Conservation (phyloP, 148 eudicot species). For the Fagopyrum tataricum region DNA sequence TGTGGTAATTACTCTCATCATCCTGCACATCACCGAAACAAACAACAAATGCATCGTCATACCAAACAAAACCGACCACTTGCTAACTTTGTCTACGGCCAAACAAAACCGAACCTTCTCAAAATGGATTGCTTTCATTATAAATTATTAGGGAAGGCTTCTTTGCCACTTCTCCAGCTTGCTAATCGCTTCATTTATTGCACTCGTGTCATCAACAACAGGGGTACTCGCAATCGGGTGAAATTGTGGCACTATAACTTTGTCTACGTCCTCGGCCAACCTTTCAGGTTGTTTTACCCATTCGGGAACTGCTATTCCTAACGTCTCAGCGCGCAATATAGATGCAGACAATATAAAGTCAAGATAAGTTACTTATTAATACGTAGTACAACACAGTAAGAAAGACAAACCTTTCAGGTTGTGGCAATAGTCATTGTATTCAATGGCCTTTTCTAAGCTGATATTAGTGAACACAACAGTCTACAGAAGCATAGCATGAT, state of each 20-base stretch:
- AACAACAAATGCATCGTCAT: constrained; percentile 15
- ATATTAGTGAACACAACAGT: constrained; percentile 61
- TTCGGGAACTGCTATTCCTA: constrained; percentile 77
- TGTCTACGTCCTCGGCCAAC: constrained; percentile 66
- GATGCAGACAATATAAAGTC: constrained; percentile 65
- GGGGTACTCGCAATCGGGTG: constrained; percentile 73
- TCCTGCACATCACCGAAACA: constrained; percentile 38
- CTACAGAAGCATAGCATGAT: constrained; percentile 26
- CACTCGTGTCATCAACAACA: constrained; percentile 37
- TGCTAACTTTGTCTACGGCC: not conserved
- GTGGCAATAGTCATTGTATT: constrained; percentile 65
- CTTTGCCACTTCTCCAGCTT: constrained; percentile 44
- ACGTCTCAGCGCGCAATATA: constrained; percentile 75
- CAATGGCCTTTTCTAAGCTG: constrained; percentile 47
- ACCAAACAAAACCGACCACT: not conserved
- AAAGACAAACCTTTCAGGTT: constrained; percentile 24
- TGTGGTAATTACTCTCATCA: constrained; percentile 85
- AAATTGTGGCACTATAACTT: constrained; percentile 61
- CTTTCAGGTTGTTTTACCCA: constrained; percentile 65
- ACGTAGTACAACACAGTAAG: not conserved
- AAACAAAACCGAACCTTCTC: constrained; percentile 56
- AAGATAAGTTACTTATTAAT: constrained; percentile 21
- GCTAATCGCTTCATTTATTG: constrained; percentile 51
- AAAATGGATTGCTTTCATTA: constrained; percentile 88
- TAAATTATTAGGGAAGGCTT: constrained; percentile 50